phyloP scores from a whole-genome alignment of 306 rosid genomes.

The Chamaecrista fasciculata region DNA sequence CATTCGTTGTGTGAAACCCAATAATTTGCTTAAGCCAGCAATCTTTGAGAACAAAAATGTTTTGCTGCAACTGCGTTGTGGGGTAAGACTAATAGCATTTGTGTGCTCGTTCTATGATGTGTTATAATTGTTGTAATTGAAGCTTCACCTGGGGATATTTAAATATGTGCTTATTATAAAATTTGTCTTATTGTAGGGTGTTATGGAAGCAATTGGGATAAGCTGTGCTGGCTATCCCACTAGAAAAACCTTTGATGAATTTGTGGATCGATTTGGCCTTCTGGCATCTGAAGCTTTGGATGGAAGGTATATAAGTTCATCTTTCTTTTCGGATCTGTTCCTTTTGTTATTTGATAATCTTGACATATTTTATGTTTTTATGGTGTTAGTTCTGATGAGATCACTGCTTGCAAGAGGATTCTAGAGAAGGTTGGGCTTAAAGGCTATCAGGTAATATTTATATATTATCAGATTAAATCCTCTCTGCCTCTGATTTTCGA shows the following conservation, averaged over 20 bases:
- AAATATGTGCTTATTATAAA: slow-evolving; percentile 12
- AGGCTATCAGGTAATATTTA: slow-evolving; percentile 72
- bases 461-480: no score
- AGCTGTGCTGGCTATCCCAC: slow-evolving; percentile 95
- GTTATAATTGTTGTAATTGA: slow-evolving; percentile 3
- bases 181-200: slow-evolving; percentile 54
- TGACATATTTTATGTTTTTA: slow-evolving; percentile 28
- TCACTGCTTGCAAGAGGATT: slow-evolving; percentile 74
- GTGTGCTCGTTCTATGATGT: slow-evolving; percentile 6
- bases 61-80: slow-evolving; percentile 78
- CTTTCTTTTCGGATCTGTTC: slow-evolving; percentile 18
- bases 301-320: slow-evolving; percentile 51
- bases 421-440: slow-evolving; percentile 67
- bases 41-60: slow-evolving; percentile 81
- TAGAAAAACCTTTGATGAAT: slow-evolving; percentile 74
- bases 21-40: slow-evolving; percentile 79
- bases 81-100: slow-evolving; percentile 57
- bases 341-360: slow-evolving; percentile 6
- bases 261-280: slow-evolving; percentile 74
- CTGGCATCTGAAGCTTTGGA: slow-evolving; percentile 74
- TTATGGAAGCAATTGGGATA: slow-evolving; percentile 92
- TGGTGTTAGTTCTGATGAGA: slow-evolving; percentile 54
- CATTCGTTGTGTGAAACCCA: slow-evolving; percentile 93
- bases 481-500: no score
- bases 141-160: slow-evolving; percentile 15